phyloP scores from a whole-genome alignment of 495 filamentous ascomycete genomes.

The Trichoderma asperelloides region DNA sequence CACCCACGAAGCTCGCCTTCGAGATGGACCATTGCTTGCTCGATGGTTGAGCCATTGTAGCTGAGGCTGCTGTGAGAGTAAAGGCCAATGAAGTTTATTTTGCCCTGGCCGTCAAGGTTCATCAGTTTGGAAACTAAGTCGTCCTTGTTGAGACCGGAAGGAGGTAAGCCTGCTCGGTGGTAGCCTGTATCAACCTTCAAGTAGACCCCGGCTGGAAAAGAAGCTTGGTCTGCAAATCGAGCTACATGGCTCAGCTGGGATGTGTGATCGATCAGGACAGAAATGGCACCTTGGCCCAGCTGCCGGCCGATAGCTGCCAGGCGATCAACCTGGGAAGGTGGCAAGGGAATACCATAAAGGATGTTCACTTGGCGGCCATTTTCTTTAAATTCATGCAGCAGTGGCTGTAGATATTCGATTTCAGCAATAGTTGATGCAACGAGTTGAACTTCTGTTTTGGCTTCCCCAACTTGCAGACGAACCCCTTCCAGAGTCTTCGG shows the following conservation, averaged over 20 bases:
- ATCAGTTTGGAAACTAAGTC: constrained; percentile 39
- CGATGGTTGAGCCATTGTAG: constrained; percentile 47
- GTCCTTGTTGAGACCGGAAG: constrained; percentile 26
- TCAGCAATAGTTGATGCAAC: constrained; percentile 80
- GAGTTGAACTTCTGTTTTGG: constrained; percentile 22
- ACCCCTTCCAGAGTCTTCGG: not conserved
- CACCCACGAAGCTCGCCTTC: constrained; percentile 50
- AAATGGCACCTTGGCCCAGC: constrained; percentile 45
- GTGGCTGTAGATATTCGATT: constrained; percentile 57
- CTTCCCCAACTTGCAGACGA: not conserved
- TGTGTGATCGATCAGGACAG: constrained; percentile 67
- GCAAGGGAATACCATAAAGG: constrained; percentile 68
- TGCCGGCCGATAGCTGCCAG: constrained; percentile 41
- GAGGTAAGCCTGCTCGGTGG: constrained; percentile 59
- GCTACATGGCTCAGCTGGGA: constrained; percentile 45
- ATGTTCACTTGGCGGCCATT: constrained; percentile 51
- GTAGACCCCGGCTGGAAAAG: constrained; percentile 46
- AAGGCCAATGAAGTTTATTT: constrained; percentile 50
- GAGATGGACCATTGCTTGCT: constrained; percentile 47
- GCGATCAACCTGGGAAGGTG: constrained; percentile 50
- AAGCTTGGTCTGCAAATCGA: constrained; percentile 26
- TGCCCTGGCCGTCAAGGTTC: constrained; percentile 24
- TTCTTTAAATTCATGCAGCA: constrained; percentile 47
- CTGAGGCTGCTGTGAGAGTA: constrained; percentile 76
- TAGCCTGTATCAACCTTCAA: constrained; percentile 78